Conservation (phyloP, 345 rosid genomes). For the Trapa incisa region DNA sequence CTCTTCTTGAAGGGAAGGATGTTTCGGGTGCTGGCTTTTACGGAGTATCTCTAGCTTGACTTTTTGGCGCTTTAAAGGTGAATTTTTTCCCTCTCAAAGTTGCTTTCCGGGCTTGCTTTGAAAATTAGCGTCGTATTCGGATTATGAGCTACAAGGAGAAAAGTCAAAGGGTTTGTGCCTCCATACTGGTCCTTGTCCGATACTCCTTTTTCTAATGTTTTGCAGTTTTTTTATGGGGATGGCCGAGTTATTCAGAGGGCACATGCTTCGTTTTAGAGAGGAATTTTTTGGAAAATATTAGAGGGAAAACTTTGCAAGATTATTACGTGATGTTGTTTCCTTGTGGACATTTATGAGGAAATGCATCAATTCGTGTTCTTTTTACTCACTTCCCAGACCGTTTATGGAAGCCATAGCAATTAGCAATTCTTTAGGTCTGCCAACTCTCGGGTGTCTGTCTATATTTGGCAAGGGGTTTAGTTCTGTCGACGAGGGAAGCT, state of each 20-base stretch:
- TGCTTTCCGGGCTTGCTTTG: constrained; percentile 10
- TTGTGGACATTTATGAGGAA: neutral
- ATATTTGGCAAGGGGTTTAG: neutral
- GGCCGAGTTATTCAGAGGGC: neutral
- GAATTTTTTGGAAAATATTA: neutral
- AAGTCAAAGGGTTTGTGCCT: neutral
- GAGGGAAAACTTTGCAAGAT: neutral
- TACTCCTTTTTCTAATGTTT: neutral
- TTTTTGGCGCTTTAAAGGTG: neutral
- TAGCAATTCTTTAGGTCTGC: neutral
- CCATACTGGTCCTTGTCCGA: neutral
- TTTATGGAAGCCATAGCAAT: neutral
- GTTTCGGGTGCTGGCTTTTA: neutral
- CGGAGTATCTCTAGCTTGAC: neutral
- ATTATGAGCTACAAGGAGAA: constrained; percentile 18
- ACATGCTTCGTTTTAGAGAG: neutral
- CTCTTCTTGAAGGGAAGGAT: neutral
- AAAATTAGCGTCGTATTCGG: constrained; percentile 24
- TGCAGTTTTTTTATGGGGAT: neutral
- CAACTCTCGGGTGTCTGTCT: neutral
- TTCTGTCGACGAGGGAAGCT: neutral
- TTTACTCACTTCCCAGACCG: neutral
- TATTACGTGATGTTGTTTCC: neutral
- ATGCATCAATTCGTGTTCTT: neutral
- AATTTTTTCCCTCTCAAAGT: neutral